These are phyloP conservation scores for Hanseniaspora occidentalis DNA, from an alignment of 805 yeast genomes.

Conservation along the genomic window DNA sequence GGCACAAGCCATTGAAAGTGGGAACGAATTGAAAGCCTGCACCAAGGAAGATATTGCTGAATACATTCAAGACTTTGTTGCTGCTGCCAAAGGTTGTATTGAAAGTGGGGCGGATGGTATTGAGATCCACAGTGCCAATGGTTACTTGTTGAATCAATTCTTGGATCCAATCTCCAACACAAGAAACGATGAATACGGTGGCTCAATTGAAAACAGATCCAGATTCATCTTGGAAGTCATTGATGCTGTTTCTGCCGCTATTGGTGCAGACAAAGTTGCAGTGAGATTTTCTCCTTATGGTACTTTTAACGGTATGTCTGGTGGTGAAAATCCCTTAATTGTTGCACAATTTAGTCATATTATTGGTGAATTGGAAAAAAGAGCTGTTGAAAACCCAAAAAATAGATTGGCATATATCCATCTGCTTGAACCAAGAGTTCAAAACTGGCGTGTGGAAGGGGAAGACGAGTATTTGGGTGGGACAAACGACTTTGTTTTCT, in stretches of 20 bases:
- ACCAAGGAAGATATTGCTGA: conserved; percentile 27
- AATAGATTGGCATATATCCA: conserved; percentile 30
- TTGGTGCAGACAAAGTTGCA: conserved; percentile 40
- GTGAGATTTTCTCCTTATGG: conserved; percentile 38
- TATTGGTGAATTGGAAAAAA: conserved; percentile 27
- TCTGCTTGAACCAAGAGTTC: conserved; percentile 33
- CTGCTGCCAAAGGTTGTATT: conserved; percentile 33
- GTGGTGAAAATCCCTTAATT: conserved; percentile 26
- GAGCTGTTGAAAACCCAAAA: conserved; percentile 20
- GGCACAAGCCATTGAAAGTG: conserved; percentile 23
- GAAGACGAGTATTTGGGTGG: conserved; percentile 5
- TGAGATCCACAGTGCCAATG: conserved; percentile 59
- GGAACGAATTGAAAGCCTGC: conserved; percentile 7
- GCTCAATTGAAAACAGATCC: conserved; percentile 37
- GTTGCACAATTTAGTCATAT: conserved; percentile 31
- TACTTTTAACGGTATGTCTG: conserved; percentile 28
- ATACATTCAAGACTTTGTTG: conserved; percentile 29
- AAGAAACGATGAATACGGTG: conserved; percentile 44
- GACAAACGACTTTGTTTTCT: conserved; percentile 9
- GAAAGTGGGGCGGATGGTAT: conserved; percentile 42
- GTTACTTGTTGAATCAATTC: conserved; percentile 48
- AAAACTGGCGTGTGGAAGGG: conserved; percentile 4
- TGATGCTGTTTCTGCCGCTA: conserved; percentile 35
- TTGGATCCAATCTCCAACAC: conserved; percentile 34
- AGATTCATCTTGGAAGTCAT: conserved; percentile 35